Evolutionary conservation across 345 rosid species (phyloP).

Genomic region (Cochlearia excelsa): DNA sequence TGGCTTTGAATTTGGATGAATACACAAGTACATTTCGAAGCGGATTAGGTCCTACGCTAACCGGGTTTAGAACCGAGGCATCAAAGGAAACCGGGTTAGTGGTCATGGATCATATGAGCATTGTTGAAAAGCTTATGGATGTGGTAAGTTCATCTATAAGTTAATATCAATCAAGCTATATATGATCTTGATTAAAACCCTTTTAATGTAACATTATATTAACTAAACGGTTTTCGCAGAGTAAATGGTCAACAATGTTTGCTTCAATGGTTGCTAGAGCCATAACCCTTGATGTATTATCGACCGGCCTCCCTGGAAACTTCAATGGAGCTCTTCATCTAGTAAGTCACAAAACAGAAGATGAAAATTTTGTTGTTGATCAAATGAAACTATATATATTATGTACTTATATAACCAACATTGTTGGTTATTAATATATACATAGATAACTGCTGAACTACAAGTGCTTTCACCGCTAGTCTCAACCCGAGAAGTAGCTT

Average conservation of each 20-base stretch:
- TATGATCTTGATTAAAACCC: not conserved
- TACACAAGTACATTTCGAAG: constrained; percentile 51
- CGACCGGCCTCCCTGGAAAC: constrained; percentile 64
- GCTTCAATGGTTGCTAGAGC: constrained; percentile 70
- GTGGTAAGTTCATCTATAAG: constrained; percentile 38
- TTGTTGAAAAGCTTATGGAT: constrained; percentile 81
- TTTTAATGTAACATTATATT: not conserved
- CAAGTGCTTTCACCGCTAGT: constrained; percentile 78
- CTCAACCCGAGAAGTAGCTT: constrained; percentile 68
- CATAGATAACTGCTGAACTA: constrained; percentile 80
- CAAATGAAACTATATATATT: no score
- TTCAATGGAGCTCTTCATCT: constrained; percentile 76
- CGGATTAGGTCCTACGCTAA: constrained; percentile 61
- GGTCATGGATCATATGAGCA: constrained; percentile 58
- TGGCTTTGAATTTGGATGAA: constrained; percentile 60
- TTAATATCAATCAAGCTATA: no score
- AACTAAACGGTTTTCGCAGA: constrained; percentile 38
- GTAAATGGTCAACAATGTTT: constrained; percentile 73
- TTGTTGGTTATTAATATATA: not conserved
- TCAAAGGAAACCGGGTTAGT: constrained; percentile 54
- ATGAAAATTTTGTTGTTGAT: constrained; percentile 42
- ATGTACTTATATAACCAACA: no score
- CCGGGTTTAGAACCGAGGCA: constrained; percentile 74
- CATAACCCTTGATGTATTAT: constrained; percentile 56
- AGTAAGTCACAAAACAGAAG: constrained; percentile 34